Evolutionary conservation across 192 early-diverging fungal species (phyloP), one percentile per base, ranked within the genome.

Genomic region (Funneliformis geosporum): DNA sequence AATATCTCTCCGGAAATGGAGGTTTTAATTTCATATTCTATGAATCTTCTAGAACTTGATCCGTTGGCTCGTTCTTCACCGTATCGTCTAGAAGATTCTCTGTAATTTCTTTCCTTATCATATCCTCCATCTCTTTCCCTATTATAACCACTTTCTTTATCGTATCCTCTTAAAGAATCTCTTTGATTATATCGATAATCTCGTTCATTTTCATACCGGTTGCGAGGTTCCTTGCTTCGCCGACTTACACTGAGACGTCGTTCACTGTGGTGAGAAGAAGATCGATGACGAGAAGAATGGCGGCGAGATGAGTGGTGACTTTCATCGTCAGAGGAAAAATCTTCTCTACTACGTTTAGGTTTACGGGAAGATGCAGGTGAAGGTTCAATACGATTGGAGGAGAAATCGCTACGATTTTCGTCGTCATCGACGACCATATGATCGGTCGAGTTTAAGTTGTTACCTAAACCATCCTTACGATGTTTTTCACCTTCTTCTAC

Each of bases 401-500:
- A 83, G 16, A 76, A 62, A 81, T 83, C 75, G 83, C 83, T 86
- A 76, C 82, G 85, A 78, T 79, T 80, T 80, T 86, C 83, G 78
- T 81, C 85, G 46, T 81, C 81, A 81, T 80, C 67, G 75, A 81
- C 78, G 79, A 80, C 60, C 79, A 79, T 80, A 81, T 75, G 67
- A 40, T 75, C 40, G 84, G 80, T 79, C 80, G 76, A 42, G 82
- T 78, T 64, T 79, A 85, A 74, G 76, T 68, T 78, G 73, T 83
- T 83, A 85, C 80, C 81, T 83, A 82, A 78, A 75, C 82, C 83
- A 47, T 80, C 83, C 82, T 86, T 86, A 80, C 80, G 73, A 65
- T 65, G 46, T 42, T 43, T 75, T 61, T 78, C 80, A 21, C 62
- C 81, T 78, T 79, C 76, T 78, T 72, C 70, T 40, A 33, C 42